Conservation (phyloP, 768 basidiomycete species). For the Calocybe indica region DNA sequence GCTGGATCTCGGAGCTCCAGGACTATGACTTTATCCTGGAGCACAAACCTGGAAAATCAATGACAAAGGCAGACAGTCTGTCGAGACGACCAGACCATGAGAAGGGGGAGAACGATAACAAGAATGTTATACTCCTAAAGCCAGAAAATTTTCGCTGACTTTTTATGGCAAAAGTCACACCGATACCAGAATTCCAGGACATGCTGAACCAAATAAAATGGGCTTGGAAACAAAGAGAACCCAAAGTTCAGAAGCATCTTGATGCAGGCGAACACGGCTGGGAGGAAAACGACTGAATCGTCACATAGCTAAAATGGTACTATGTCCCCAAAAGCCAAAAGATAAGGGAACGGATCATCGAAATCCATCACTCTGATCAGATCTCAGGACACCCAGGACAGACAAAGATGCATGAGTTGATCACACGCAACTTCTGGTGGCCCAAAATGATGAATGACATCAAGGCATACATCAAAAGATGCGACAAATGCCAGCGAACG, state of each 20-base stretch:
- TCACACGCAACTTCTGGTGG: conserved; percentile 4
- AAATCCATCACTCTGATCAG: not conserved
- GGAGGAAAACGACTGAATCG: not conserved
- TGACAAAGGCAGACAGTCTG: conserved; percentile 5
- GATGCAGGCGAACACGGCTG: not conserved
- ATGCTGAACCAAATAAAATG: not conserved
- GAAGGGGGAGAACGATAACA: conserved; percentile 8
- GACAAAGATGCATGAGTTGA: not conserved
- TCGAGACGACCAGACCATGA: conserved; percentile 8
- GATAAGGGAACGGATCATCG: not conserved
- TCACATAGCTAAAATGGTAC: not conserved
- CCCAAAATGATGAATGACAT: not conserved
- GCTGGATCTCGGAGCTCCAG: not conserved
- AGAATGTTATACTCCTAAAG: not conserved
- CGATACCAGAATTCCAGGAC: not conserved
- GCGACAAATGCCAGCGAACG: not conserved
- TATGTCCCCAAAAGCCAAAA: not conserved
- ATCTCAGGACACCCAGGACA: not conserved
- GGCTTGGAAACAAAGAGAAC: not conserved
- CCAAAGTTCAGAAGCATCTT: not conserved
- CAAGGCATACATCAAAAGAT: not conserved
- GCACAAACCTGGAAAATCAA: conserved; percentile 2
- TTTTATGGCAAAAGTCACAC: not conserved
- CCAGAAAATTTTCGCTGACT: conserved; percentile 1
- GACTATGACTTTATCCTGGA: conserved; percentile 1